Conservation (phyloP, 1,284 basidiomycete genomes). For the Marasmius tenuissimus region DNA sequence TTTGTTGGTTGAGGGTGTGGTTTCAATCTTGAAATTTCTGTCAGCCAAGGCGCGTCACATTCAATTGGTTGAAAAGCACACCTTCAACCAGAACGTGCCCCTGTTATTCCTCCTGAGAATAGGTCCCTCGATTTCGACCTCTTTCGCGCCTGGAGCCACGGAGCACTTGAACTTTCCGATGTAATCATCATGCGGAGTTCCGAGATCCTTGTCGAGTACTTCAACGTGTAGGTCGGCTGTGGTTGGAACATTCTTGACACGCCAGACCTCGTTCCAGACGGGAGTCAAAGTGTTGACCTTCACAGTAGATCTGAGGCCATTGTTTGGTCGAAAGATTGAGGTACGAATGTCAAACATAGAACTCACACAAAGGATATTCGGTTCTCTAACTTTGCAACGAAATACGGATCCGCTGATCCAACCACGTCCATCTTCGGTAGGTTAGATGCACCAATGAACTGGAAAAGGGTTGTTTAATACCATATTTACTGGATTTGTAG, state of each 20-base stretch:
- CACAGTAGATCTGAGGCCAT: slow-evolving; percentile 57
- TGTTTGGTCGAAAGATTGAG: not conserved
- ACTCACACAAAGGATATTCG: slow-evolving; percentile 61
- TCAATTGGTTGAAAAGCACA: slow-evolving; percentile 23
- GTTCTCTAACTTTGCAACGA: slow-evolving; percentile 65
- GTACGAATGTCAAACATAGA: not conserved
- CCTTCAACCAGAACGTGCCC: slow-evolving; percentile 72
- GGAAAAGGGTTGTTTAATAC: not conserved
- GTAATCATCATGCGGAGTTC: slow-evolving; percentile 55
- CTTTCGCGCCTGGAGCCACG: slow-evolving; percentile 57
- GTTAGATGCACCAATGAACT: slow-evolving; percentile 70
- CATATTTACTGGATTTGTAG: not conserved
- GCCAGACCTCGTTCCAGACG: slow-evolving; percentile 76
- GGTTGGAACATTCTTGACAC: slow-evolving; percentile 66
- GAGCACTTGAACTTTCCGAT: slow-evolving; percentile 63
- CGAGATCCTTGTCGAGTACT: slow-evolving; percentile 68
- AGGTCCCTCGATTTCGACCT: slow-evolving; percentile 55
- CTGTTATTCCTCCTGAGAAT: slow-evolving; percentile 43
- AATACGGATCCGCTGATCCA: slow-evolving; percentile 69
- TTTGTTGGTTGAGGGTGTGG: slow-evolving; percentile 27
- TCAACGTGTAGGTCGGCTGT: slow-evolving; percentile 57
- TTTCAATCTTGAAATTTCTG: slow-evolving; percentile 31
- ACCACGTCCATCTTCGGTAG: slow-evolving; percentile 72
- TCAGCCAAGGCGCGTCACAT: not conserved
- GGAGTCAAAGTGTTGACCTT: slow-evolving; percentile 56